phyloP scores from a whole-genome alignment of 179 eudicot genomes.

The Silene vulgaris region DNA sequence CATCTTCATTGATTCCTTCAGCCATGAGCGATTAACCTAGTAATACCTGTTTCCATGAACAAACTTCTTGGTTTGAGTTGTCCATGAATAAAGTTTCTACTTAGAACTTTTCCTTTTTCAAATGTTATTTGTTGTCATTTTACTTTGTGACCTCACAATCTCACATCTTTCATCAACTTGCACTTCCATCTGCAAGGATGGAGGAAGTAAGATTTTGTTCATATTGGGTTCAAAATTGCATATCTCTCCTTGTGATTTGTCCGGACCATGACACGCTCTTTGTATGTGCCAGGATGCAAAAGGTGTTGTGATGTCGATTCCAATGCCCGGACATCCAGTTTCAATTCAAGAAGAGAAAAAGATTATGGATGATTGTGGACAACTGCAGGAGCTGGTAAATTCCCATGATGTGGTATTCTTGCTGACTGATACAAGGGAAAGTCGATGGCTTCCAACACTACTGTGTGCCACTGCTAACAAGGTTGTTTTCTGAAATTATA shows the following conservation, averaged over 20 bases:
- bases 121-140: too few relatives aligned
- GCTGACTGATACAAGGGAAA: constrained; percentile 93
- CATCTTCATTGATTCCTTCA: neutral
- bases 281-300: constrained; percentile 60
- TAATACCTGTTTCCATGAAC: too few relatives aligned
- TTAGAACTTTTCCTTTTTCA: too few relatives aligned
- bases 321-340: constrained; percentile 97
- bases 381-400: constrained; percentile 56
- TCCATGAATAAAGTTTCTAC: too few relatives aligned
- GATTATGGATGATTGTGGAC: constrained; percentile 69
- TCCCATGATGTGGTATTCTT: constrained; percentile 81
- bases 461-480: constrained; percentile 67
- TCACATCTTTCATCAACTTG: too few relatives aligned
- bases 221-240: neutral
- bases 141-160: too few relatives aligned
- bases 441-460: constrained; percentile 96
- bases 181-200: too few relatives aligned
- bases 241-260: neutral
- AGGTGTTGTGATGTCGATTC: constrained; percentile 85
- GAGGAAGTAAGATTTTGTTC: neutral
- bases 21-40: neutral
- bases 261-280: neutral
- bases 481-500: constrained; percentile 35
- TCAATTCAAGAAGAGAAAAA: constrained; percentile 54
- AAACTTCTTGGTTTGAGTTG: too few relatives aligned